These are phyloP conservation scores for Hygrocybe coccinea DNA, from an alignment of 768 basidiomycete species.

Conservation along the genomic window DNA sequence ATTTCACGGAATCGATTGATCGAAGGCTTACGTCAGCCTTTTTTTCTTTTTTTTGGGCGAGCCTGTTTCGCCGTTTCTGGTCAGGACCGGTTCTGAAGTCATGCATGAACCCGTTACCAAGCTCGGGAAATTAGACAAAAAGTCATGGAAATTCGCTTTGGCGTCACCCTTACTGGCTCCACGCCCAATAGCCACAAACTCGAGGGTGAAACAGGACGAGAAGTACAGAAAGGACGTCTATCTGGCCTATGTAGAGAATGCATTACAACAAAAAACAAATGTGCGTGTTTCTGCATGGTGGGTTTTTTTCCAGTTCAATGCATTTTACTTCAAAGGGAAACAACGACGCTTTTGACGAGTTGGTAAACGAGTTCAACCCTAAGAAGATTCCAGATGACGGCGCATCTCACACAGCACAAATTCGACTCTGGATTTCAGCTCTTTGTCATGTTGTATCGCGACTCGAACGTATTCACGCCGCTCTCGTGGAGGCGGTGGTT, in stretches of 20 bases:
- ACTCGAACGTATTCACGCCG: conserved; percentile 72
- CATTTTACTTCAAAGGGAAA: conserved; percentile 53
- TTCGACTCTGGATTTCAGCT: conserved; percentile 79
- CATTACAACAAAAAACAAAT: conserved; percentile 65
- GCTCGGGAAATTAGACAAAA: conserved; percentile 40
- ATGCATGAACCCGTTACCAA: too few species aligned
- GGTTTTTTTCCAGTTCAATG: conserved; percentile 6
- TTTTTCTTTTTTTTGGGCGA: neutral
- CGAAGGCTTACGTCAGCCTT: neutral
- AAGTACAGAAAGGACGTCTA: conserved; percentile 78
- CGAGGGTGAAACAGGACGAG: conserved; percentile 72
- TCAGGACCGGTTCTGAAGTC: too few species aligned
- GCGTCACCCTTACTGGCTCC: conserved; percentile 26
- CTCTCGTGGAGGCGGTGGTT: conserved; percentile 82
- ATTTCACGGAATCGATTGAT: too few species aligned
- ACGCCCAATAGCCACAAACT: conserved; percentile 74
- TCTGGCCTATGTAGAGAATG: conserved; percentile 75
- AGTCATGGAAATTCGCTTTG: conserved; percentile 25
- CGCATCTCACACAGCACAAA: conserved; percentile 45
- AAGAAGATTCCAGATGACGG: conserved; percentile 32
- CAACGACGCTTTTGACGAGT: conserved; percentile 76
- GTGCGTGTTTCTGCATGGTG: conserved; percentile 38
- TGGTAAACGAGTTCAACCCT: conserved; percentile 79
- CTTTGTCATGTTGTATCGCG: conserved; percentile 90
- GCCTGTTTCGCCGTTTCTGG: too few species aligned